Base-by-base conservation (phyloP, 345 rosid genomes). In the Hirschfeldia incana region DNA sequence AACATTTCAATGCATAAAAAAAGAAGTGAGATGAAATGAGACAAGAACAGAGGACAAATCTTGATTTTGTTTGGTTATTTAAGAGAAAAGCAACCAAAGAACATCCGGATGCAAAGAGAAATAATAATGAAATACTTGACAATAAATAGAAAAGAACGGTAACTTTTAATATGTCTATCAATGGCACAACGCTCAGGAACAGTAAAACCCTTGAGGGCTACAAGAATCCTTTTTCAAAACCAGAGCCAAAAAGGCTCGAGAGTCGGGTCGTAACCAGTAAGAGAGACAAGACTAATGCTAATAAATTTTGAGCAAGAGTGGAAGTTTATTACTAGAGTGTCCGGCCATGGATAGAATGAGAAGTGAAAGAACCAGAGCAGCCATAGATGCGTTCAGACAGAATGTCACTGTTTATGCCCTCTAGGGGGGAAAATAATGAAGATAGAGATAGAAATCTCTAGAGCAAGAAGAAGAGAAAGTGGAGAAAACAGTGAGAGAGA, bases 331-430 rank as follows among this genome's bases (percentile, higher is more conserved):
- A 88, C 91, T 84, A 71, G 94, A 88, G 64, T 65, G 83, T 39
- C 84, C 84, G 59, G 85, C 65, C 83, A 88, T 62, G 85, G 90
- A 75, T 42, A 89, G 68, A 46, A 88, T 57, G 67, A 88, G 87
- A 77, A 81, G 68, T 46, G 86, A 65, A 68, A 89, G 42, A 67
- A 84, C 37, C 71, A 85, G 69, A 79, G 77, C 33, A 76, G 87
- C 87, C 93, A 89, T 87, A 61, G 71, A 73, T 74, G 61, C 29
- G 63, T 66, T 49, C 68, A 65, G 74, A 67, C 33, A 68, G 61
- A 67, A 73, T 82, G 84, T 17, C 16, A 61, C 61, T 12, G 75
- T 4, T 62, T 29, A 12, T 37, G 49, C 17, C 51, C 65, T 61
- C 70, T 68, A 21, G n/a, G 72, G n/a, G 68, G 37, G 37, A 30